phyloP scores from a whole-genome alignment of 2,329 filamentous ascomycete species.

The Penicillium sp. region DNA sequence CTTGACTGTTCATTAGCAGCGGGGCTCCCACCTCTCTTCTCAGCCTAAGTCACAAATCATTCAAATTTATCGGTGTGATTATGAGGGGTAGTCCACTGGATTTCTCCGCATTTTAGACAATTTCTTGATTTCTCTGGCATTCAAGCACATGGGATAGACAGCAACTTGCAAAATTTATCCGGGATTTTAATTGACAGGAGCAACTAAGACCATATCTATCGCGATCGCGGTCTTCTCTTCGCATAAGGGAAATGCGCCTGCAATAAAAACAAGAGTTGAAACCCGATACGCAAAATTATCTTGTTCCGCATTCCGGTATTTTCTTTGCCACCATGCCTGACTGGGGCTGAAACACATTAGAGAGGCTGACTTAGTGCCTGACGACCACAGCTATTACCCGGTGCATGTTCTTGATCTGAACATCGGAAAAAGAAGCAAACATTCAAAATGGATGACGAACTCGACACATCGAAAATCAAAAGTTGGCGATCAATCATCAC shows the following conservation, averaged over 20 bases:
- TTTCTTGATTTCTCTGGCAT: background rate
- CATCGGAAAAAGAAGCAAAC: background rate
- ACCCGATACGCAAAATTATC: background rate
- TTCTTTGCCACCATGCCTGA: background rate
- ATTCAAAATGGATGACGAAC: slow-evolving; percentile 30
- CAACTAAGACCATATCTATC: background rate
- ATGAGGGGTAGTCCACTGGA: background rate
- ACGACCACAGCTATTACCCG: background rate
- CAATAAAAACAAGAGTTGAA: background rate
- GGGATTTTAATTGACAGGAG: background rate
- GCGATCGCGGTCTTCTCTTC: background rate
- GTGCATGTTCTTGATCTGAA: background rate
- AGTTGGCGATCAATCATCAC: slow-evolving; percentile 70
- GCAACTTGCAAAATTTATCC: background rate
- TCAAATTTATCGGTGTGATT: background rate
- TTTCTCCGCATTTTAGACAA: background rate
- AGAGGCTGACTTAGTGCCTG: slow-evolving; percentile 7
- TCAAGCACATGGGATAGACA: background rate
- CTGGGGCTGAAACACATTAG: background rate
- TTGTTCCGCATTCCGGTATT: slow-evolving; percentile 10
- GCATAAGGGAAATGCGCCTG: background rate
- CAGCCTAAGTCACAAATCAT: background rate
- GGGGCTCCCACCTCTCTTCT: background rate
- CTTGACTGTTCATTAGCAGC: background rate
- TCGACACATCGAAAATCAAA: slow-evolving; percentile 57